Evolutionary conservation across 2,329 filamentous ascomycete species (phyloP), one percentile per base, ranked within the genome.

Genomic region (Sporothrix phasma): DNA sequence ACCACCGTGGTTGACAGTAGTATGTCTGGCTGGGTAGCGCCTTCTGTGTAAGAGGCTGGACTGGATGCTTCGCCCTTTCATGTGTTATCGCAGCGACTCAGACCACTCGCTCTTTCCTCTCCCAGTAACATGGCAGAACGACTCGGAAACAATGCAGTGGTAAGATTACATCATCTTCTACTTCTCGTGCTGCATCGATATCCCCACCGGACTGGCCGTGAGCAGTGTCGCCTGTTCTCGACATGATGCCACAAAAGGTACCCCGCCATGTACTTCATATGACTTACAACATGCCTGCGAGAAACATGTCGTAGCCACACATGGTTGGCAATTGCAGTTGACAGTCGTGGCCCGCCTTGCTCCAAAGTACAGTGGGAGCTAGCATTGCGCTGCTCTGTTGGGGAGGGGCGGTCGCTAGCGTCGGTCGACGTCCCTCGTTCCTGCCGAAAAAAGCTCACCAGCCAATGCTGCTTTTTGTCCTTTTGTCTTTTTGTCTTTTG

Each of bases 381-480:
- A 34, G 26, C 39, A 34, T 26, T 37, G 41, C 26, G 43, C 46
- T 49, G 43, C 47, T 26, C 24, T 51, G 62, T 49, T 58, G 47
- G 63, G 63, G 56, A 61, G 56, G 56, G 56, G 58, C 58, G 22
- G 49, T 49, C 51, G 45, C 51, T 64, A 61, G 58, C 58, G 58
- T 34, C 58, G 47, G 37, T 56, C 56, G 41, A 19, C 39, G 10
- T 49, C 45, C 39, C 15, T 60, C 47, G 34, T 59, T 26, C 39
- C 60, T 62, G 29, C 60, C 46, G 54, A 65, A 65, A 65, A 65
- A 60, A 65, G 64, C 64, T 65, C 64, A 65, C 53, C 64, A 65
- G n/a, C 54, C 61, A 63, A 24, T 26, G 22, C 22, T 29, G 11
- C n/a, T n/a, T n/a, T n/a, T n/a, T n/a, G n/a, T n/a, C n/a, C n/a